Conservation (phyloP, 257 asterid genomes). For the Salvia rosmarinus region DNA sequence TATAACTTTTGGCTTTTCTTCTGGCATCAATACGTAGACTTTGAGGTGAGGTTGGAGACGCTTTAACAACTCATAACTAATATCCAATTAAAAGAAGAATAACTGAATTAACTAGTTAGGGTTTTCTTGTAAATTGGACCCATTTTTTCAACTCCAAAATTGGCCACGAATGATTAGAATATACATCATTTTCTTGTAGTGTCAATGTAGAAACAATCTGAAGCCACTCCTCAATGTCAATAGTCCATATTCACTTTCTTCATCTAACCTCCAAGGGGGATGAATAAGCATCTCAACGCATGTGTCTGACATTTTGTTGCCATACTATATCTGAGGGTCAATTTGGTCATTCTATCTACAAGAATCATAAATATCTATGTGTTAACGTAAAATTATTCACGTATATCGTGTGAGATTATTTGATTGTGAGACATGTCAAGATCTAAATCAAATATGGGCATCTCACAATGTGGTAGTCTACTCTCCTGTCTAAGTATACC, state of each 20-base stretch:
- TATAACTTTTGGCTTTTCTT: conserved; percentile 44
- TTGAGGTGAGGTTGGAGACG: conserved; percentile 55
- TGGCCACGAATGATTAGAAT: conserved; percentile 34
- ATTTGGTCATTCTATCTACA: not conserved
- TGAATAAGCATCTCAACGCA: conserved; percentile 35
- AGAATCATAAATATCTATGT: not conserved
- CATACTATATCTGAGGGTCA: conserved; percentile 16
- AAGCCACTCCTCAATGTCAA: conserved; percentile 12
- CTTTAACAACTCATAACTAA: conserved; percentile 49
- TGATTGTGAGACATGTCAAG: too few relatives aligned
- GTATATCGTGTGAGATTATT: too few relatives aligned
- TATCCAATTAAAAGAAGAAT: conserved; percentile 26
- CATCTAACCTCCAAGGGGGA: conserved; percentile 39
- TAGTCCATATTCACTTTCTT: conserved; percentile 36
- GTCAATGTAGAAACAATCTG: conserved; percentile 26
- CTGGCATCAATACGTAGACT: conserved; percentile 51
- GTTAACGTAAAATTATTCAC: not conserved
- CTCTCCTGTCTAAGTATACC: too few relatives aligned
- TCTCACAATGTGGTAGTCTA: too few relatives aligned
- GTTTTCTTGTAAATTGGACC: conserved; percentile 21
- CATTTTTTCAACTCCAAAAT: conserved; percentile 22
- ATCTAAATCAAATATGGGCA: too few relatives aligned
- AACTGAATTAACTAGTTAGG: not conserved
- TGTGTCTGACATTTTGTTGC: conserved; percentile 12
- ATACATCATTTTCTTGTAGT: not conserved